A percentile compares a stretch with the other conserved stretches of the same genome.
Conservation (phyloP, 176 grass and related monocot genomes). For the Bothriochloa decipiens region DNA sequence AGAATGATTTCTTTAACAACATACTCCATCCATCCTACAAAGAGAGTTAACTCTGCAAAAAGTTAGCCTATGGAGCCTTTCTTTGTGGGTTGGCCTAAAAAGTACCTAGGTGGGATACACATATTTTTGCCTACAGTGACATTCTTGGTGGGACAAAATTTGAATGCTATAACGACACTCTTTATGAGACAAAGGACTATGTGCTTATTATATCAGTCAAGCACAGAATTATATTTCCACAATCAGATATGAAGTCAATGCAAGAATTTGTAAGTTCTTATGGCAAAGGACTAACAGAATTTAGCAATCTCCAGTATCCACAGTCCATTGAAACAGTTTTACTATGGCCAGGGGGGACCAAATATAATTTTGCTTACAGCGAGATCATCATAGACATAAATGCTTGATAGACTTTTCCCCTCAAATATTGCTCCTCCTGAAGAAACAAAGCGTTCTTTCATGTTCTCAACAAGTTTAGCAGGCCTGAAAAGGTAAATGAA, state of each 20-base stretch:
- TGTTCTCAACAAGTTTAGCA: slow-evolving; percentile 75
- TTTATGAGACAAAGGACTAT: not conserved
- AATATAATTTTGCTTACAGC: slow-evolving; percentile 61
- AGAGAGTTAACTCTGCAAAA: not conserved
- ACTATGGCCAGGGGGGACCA: not conserved
- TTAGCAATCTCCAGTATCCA: slow-evolving; percentile 6
- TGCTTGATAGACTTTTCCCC: slow-evolving; percentile 60
- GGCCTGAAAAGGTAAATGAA: slow-evolving; percentile 57
- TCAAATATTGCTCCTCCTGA: slow-evolving; percentile 83
- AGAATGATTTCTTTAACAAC: not conserved
- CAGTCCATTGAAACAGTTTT: slow-evolving; percentile 10
- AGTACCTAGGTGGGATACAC: not conserved
- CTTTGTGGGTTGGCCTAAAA: not conserved
- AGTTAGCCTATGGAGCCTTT: not conserved
- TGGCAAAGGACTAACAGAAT: not conserved
- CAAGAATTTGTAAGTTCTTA: not conserved
- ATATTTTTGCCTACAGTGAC: not conserved
- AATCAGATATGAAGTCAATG: slow-evolving; percentile 5
- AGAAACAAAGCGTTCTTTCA: slow-evolving; percentile 81
- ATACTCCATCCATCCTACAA: not conserved
- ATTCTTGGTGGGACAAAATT: not conserved
- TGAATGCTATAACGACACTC: not conserved
- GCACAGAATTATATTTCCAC: not conserved
- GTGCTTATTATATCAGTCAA: slow-evolving; percentile 9
- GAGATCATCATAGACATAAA: slow-evolving; percentile 68